phyloP scores from a whole-genome alignment of 2,329 filamentous ascomycete genomes.

The Paecilomyces formosus region DNA sequence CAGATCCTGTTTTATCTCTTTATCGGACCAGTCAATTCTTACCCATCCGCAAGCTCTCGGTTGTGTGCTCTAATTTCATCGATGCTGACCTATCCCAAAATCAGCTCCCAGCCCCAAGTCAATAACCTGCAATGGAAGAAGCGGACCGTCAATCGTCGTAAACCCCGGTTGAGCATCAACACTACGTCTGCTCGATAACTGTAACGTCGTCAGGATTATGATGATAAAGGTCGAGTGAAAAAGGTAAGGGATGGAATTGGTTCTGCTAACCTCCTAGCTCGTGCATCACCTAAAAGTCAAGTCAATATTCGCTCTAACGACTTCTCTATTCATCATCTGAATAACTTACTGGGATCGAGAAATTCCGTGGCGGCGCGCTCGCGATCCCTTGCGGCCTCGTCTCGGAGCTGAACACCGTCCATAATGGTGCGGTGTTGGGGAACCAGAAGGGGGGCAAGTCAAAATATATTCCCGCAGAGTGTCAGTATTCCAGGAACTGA shows the following conservation, averaged over 20 bases:
- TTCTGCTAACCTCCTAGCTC: slow-evolving; percentile 44
- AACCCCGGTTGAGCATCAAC: slow-evolving; percentile 58
- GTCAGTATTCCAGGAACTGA: not conserved
- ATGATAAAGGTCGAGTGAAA: slow-evolving; percentile 8
- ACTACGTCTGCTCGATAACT: slow-evolving; percentile 90
- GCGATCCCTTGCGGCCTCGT: slow-evolving; percentile 77
- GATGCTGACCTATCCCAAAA: slow-evolving; percentile 55
- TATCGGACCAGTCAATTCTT: slow-evolving; percentile 6
- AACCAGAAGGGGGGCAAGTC: not conserved
- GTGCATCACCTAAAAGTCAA: slow-evolving; percentile 44
- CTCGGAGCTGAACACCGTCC: slow-evolving; percentile 68
- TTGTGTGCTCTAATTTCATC: slow-evolving; percentile 90
- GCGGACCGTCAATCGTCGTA: slow-evolving; percentile 48
- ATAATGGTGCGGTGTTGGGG: slow-evolving; percentile 38
- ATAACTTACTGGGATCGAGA: slow-evolving; percentile 73
- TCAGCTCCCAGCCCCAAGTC: not conserved
- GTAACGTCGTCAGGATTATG: slow-evolving; percentile 45
- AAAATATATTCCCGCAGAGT: not conserved
- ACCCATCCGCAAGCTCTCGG: slow-evolving; percentile 67
- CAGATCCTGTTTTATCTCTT: slow-evolving; percentile 4
- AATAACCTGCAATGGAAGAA: not conserved
- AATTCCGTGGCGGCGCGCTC: slow-evolving; percentile 86
- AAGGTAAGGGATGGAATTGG: not conserved
- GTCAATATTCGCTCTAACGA: slow-evolving; percentile 7
- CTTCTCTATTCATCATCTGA: not conserved